Conservation (phyloP, 306 rosid genomes). For the Trifolium dubium region DNA sequence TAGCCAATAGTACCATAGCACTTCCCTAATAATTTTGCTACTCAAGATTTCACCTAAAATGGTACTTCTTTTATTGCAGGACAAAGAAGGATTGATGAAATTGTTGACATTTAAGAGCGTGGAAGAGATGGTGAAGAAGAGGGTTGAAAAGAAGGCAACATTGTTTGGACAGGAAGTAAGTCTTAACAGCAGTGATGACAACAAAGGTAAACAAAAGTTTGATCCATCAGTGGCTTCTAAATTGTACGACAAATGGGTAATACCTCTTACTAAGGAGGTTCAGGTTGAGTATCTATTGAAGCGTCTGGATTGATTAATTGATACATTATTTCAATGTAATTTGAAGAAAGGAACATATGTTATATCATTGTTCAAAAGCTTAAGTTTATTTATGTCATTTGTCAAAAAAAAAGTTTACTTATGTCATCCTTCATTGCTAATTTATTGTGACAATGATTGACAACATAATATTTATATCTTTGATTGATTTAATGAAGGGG, state of each 20-base stretch:
- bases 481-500: background rate
- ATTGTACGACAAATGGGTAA: constrained; percentile 75
- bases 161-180: constrained; percentile 70
- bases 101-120: constrained; percentile 72
- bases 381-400: constrained; percentile 14
- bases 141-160: constrained; percentile 84
- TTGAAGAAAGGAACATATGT: constrained; percentile 23
- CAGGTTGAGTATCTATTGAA: constrained; percentile 85
- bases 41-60: background rate
- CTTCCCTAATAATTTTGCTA: too few relatives aligned
- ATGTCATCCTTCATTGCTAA: constrained; percentile 24
- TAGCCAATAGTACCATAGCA: too few relatives aligned
- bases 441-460: constrained; percentile 5
- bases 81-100: constrained; percentile 75
- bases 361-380: constrained; percentile 24
- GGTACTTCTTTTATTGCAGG: constrained; percentile 50
- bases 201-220: constrained; percentile 50
- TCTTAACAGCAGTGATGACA: constrained; percentile 30
- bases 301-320: constrained; percentile 53
- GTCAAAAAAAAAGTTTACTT: constrained; percentile 15
- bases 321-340: background rate
- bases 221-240: constrained; percentile 63
- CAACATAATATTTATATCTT: constrained; percentile 7
- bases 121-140: constrained; percentile 77
- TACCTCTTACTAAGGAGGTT: constrained; percentile 85